phyloP scores from a whole-genome alignment of 805 yeast genomes.

The Schizosaccharomyces osmophilus region DNA sequence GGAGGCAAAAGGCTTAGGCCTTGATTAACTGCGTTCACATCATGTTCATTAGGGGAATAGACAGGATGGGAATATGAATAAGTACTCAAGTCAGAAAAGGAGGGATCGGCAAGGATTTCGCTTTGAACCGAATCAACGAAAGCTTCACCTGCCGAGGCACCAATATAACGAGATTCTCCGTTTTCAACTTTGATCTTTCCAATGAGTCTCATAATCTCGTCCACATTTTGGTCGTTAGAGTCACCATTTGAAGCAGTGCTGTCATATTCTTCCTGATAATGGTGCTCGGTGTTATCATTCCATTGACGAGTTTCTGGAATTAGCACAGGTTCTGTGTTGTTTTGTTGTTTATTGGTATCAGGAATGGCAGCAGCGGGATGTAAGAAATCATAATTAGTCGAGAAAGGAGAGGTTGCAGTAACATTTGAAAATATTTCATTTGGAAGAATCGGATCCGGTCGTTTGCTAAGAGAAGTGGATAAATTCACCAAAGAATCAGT shows the following conservation, averaged over 20 bases:
- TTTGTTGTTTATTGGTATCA: too few relatives aligned
- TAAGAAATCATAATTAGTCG: too few relatives aligned
- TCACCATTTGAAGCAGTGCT: neutral
- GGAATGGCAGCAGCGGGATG: too few relatives aligned
- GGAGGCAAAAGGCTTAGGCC: neutral
- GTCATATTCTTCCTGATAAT: neutral
- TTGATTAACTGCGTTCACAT: neutral
- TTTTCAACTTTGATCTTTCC: neutral
- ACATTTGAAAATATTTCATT: neutral
- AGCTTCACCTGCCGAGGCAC: slow-evolving; percentile 1
- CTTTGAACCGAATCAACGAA: neutral
- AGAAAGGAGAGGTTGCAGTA: neutral
- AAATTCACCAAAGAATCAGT: neutral
- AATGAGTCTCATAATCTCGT: neutral
- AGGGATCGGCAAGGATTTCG: neutral
- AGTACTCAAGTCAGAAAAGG: neutral
- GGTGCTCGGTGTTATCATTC: too few relatives aligned
- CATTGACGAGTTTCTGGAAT: too few relatives aligned
- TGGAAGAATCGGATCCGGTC: neutral
- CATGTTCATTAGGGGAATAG: neutral
- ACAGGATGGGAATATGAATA: neutral
- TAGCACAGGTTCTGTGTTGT: too few relatives aligned
- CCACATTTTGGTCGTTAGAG: neutral
- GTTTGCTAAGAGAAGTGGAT: neutral
- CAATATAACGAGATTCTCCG: neutral